Conservation (phyloP, 2,329 filamentous ascomycete species). For the Proliferodiscus dingleyae region DNA sequence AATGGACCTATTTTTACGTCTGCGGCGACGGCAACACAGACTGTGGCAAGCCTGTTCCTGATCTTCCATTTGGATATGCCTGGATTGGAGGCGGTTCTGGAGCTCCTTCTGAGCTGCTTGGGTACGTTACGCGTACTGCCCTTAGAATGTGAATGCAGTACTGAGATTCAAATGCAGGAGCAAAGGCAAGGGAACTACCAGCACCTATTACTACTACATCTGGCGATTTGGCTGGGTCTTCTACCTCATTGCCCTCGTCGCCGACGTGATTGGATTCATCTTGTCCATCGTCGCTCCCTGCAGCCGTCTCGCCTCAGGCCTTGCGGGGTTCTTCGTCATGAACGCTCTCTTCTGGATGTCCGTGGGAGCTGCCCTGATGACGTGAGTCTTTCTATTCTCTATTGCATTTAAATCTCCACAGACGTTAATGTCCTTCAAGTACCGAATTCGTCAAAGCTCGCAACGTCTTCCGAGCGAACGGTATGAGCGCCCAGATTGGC, state of each 20-base stretch:
- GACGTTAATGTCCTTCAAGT: conserved; percentile 31
- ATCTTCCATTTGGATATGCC: conserved; percentile 68
- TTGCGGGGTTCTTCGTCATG: conserved; percentile 54
- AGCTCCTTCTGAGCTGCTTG: conserved; percentile 49
- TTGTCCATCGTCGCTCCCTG: conserved; percentile 64
- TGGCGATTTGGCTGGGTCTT: conserved; percentile 94
- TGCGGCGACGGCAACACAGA: conserved; percentile 61
- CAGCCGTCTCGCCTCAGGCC: conserved; percentile 63
- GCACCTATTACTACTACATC: conserved; percentile 67
- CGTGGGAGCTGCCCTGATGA: conserved; percentile 67
- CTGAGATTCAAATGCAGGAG: conserved; percentile 34
- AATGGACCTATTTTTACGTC: conserved; percentile 90
- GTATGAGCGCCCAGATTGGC: conserved; percentile 57
- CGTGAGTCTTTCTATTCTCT: conserved; percentile 47
- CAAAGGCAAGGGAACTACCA: conserved; percentile 52
- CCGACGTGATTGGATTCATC: conserved; percentile 64
- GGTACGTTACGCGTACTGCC: conserved; percentile 33
- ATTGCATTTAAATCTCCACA: conserved; percentile 19
- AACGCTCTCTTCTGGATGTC: conserved; percentile 66
- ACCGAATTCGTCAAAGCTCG: conserved; percentile 64
- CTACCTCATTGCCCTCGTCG: conserved; percentile 79
- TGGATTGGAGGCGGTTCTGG: conserved; percentile 52
- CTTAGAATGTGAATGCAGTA: not conserved
- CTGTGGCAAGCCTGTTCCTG: conserved; percentile 60
- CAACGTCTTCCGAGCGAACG: conserved; percentile 54